Evolutionary conservation across 176 grass and related monocot species (phyloP).

Genomic region (Leersia perrieri): DNA sequence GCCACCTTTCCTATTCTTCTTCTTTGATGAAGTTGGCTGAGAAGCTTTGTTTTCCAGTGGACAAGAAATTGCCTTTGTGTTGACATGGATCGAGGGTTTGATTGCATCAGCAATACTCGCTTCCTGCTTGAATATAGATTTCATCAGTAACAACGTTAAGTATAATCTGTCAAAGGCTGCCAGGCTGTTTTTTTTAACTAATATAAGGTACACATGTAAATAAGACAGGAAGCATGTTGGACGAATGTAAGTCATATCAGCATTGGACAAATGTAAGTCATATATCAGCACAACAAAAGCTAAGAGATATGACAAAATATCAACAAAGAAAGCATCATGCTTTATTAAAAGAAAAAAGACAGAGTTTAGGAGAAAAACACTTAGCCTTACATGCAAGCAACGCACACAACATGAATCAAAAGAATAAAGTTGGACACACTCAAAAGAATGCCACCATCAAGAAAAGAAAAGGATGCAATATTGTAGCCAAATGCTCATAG

Average conservation of each 20-base stretch:
- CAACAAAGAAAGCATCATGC: background rate
- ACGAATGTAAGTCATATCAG: background rate
- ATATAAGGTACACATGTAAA: background rate
- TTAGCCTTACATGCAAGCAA: conserved; percentile 40
- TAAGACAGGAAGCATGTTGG: background rate
- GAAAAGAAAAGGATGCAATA: conserved; percentile 26
- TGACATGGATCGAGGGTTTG: conserved; percentile 41
- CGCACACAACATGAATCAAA: conserved; percentile 34
- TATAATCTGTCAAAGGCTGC: background rate
- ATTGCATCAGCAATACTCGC: conserved; percentile 31
- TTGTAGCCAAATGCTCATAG: background rate
- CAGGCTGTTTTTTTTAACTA: background rate
- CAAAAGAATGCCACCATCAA: background rate
- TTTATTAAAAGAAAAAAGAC: conserved; percentile 14
- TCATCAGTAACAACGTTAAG: conserved; percentile 23
- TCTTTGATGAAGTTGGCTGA: conserved; percentile 56
- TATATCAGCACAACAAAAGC: background rate
- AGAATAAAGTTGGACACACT: conserved; percentile 17
- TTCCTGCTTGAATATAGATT: conserved; percentile 49
- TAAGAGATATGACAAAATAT: background rate
- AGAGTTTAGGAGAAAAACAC: conserved; percentile 20
- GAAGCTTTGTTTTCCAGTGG: conserved; percentile 47
- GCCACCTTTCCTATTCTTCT: conserved; percentile 95
- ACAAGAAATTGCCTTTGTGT: conserved; percentile 40
- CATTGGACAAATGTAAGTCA: background rate